Base-by-base conservation (phyloP, 2,329 filamentous ascomycete species). In the Penicillium crustosum region DNA sequence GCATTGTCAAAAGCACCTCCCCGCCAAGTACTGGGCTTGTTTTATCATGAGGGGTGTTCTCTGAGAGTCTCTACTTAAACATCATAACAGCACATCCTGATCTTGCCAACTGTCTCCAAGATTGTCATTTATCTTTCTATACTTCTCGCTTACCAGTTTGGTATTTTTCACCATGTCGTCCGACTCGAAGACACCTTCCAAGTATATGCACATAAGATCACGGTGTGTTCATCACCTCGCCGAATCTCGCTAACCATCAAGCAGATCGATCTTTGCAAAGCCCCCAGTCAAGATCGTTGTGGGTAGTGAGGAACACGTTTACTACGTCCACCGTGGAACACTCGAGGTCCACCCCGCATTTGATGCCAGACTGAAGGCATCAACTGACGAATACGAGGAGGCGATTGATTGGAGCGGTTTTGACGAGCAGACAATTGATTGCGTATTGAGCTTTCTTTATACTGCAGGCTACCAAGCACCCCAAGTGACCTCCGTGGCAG, bases 371-470 rank as follows among this genome's bases (percentile, higher is more conserved):
- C 8, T 55, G 13, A 55, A 50, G 29, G 19, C 6, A 1, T 25
- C 23, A 5, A 51, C 39, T 4, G 39, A 56, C 13, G 35, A 57
- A 7, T 57, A 35, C 9, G 43, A 48, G n/a, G 19, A 47, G 1
- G 17, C 31, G 13, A 33, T 57, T n/a, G 49, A 53, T 27, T 57
- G 55, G 55, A n/a, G 15, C 2, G 29, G 21, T 3, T 57, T 53
- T 29, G 42, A 53, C 1, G 55, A 57, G 29, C 35, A 57, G 7
- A 57, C 55, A 2, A 17, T 57, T 6, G 43, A 57, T 36, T 57
- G 55, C 8, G 49, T 47, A 8, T 27, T 57, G 29, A 36, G 29
- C 13, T 57, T 48, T 21, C 43, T 57, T 23, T 57, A 57, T 15
- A 48, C 43, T 17, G 43, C 29, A 7, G 42, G 23, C 0, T 57